Evolutionary conservation across 305 asterid genomes (phyloP).

Genomic region (Ilex paraguariensis): DNA sequence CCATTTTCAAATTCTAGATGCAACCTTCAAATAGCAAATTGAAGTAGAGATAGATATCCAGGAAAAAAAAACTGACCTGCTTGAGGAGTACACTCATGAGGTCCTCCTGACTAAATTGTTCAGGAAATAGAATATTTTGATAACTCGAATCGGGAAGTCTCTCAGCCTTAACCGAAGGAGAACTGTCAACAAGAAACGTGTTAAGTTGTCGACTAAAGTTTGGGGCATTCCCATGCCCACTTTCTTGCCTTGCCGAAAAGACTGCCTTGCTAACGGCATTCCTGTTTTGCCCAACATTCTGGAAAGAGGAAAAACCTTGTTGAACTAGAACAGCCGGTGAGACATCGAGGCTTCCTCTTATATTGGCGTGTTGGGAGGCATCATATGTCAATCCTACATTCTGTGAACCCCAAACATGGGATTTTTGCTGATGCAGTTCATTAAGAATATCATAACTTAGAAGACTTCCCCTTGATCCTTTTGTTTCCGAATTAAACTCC

Average conservation of each 20-base stretch:
- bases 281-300: slow-evolving; percentile 29
- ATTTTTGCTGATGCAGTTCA: slow-evolving; percentile 37
- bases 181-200: slow-evolving; percentile 31
- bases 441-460: slow-evolving; percentile 39
- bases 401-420: slow-evolving; percentile 51
- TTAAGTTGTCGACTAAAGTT: slow-evolving; percentile 28
- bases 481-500: slow-evolving; percentile 32
- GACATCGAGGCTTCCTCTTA: slow-evolving; percentile 34
- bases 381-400: slow-evolving; percentile 41
- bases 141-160: slow-evolving; percentile 32
- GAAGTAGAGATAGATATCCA: neutral
- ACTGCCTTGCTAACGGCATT: slow-evolving; percentile 20
- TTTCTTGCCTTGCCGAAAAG: slow-evolving; percentile 20
- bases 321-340: slow-evolving; percentile 47
- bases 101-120: slow-evolving; percentile 63
- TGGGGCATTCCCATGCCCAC: slow-evolving; percentile 16
- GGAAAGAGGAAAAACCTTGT: slow-evolving; percentile 37
- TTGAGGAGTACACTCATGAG: slow-evolving; percentile 57
- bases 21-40: neutral
- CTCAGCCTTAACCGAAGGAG: slow-evolving; percentile 40
- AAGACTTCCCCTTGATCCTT: slow-evolving; percentile 36
- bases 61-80: slow-evolving; percentile 36
- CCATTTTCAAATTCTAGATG: neutral
- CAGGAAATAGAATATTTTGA: slow-evolving; percentile 26
- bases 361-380: slow-evolving; percentile 33